These are phyloP conservation scores for Dalbergia oliveri DNA, from an alignment of 306 rosid species.

Conservation along the genomic window DNA sequence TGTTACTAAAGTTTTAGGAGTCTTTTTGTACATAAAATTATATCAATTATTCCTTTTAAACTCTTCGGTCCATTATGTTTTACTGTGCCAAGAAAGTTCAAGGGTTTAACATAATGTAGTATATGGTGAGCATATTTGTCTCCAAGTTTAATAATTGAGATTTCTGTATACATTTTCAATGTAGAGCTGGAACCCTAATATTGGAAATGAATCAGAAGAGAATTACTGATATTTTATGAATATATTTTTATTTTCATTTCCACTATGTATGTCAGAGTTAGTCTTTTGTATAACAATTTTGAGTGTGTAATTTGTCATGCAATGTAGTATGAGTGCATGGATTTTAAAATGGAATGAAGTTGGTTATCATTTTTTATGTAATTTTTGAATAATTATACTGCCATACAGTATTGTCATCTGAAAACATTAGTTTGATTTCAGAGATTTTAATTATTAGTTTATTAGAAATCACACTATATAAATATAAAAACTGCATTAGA, in stretches of 20 bases:
- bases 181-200: neutral
- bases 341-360: neutral
- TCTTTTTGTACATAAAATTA: neutral
- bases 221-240: slow-evolving; percentile 4
- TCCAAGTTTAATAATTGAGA: neutral
- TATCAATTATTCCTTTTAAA: neutral
- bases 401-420: slow-evolving; percentile 15
- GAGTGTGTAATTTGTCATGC: neutral
- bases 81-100: neutral
- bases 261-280: neutral
- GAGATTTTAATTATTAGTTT: slow-evolving; percentile 11
- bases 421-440: slow-evolving; percentile 26
- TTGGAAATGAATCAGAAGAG: slow-evolving; percentile 11
- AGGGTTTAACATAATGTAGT: neutral
- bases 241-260: neutral
- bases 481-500: slow-evolving; percentile 10
- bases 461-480: slow-evolving; percentile 1
- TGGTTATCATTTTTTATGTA: slow-evolving; percentile 25
- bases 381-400: slow-evolving; percentile 24
- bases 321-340: neutral
- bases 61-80: neutral
- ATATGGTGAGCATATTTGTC: neutral
- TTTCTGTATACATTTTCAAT: neutral
- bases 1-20: neutral
- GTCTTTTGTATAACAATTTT: neutral